A percentile compares a stretch with the other conserved stretches of the same genome.
Evolutionary conservation across 2,329 filamentous ascomycete species (phyloP).

Genomic region (Phialophora expanda): DNA sequence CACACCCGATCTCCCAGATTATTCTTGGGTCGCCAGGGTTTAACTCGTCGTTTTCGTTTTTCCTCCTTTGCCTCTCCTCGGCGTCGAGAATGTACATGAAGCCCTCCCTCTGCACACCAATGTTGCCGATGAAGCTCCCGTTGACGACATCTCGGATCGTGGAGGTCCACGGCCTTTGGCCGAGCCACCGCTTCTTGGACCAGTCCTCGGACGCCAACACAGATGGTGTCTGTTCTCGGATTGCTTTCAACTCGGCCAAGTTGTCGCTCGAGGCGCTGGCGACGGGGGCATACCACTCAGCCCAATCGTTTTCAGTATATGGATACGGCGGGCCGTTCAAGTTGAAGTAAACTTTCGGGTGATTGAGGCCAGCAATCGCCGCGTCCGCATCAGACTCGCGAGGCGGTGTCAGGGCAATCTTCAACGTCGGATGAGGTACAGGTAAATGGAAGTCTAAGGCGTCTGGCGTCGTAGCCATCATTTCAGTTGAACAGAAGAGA

Average conservation of each 20-base stretch:
- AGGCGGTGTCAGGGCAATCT: conserved; percentile 18
- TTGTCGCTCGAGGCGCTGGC: conserved; percentile 36
- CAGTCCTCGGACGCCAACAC: neutral
- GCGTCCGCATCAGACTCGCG: conserved; percentile 11
- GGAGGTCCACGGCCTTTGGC: conserved; percentile 8
- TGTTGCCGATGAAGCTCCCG: conserved; percentile 38
- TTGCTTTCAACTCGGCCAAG: conserved; percentile 7
- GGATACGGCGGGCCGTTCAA: conserved; percentile 42
- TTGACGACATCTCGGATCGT: conserved; percentile 24
- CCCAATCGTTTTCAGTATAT: conserved; percentile 37
- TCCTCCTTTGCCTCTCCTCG: conserved; percentile 33
- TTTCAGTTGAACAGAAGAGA: neutral
- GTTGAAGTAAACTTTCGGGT: conserved; percentile 38
- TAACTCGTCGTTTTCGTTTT: conserved; percentile 36
- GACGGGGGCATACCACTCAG: conserved; percentile 12
- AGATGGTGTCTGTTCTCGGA: neutral
- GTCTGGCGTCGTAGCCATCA: neutral
- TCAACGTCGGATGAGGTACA: conserved; percentile 17
- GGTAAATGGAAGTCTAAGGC: conserved; percentile 5
- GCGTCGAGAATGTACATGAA: conserved; percentile 40
- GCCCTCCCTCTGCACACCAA: conserved; percentile 36
- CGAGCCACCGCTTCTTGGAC: conserved; percentile 17
- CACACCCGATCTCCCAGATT: conserved; percentile 36
- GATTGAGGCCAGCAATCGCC: conserved; percentile 39
- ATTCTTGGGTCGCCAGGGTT: conserved; percentile 39